Percentiles rank a stretch among this genome's conserved stretches.
phyloP scores from a whole-genome alignment of 192 early-diverging fungal species.

The Coemansia sp. region DNA sequence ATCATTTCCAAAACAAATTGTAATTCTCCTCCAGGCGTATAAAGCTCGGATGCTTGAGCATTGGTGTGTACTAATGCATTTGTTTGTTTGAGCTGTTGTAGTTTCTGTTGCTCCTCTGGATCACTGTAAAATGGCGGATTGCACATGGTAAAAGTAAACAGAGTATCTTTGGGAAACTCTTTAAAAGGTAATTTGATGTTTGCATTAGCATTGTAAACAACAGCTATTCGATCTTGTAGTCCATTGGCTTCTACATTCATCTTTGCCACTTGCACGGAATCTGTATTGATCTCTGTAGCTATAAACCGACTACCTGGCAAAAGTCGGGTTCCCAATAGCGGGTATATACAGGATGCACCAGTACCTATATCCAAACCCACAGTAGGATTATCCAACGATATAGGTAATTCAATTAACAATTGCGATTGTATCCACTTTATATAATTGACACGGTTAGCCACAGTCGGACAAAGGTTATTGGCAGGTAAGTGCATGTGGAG shows the following conservation, averaged over 20 bases:
- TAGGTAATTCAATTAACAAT: too few relatives aligned
- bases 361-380: slow-evolving; percentile 58
- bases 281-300: slow-evolving; percentile 71
- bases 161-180: too few relatives aligned
- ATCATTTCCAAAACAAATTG: slow-evolving; percentile 66
- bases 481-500: slow-evolving; percentile 19
- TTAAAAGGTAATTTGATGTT: slow-evolving; percentile 9
- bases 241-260: slow-evolving; percentile 65
- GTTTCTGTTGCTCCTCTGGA: slow-evolving; percentile 53
- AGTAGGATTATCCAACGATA: too few relatives aligned
- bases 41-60: slow-evolving; percentile 67
- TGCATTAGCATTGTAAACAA: slow-evolving; percentile 49
- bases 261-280: slow-evolving; percentile 58
- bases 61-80: slow-evolving; percentile 55
- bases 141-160: slow-evolving; percentile 78
- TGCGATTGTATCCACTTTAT: slow-evolving; percentile 26
- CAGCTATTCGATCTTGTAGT: slow-evolving; percentile 53
- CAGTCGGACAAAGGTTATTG: slow-evolving; percentile 28
- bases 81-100: slow-evolving; percentile 50
- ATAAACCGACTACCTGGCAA: slow-evolving; percentile 66
- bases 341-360: slow-evolving; percentile 91
- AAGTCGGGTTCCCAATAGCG: slow-evolving; percentile 63
- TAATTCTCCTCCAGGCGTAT: slow-evolving; percentile 76
- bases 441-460: slow-evolving; percentile 32
- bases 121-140: slow-evolving; percentile 87